Evolutionary conservation across 2,329 filamentous ascomycete species (phyloP).

Genomic region (Ampelomyces quisqualis): DNA sequence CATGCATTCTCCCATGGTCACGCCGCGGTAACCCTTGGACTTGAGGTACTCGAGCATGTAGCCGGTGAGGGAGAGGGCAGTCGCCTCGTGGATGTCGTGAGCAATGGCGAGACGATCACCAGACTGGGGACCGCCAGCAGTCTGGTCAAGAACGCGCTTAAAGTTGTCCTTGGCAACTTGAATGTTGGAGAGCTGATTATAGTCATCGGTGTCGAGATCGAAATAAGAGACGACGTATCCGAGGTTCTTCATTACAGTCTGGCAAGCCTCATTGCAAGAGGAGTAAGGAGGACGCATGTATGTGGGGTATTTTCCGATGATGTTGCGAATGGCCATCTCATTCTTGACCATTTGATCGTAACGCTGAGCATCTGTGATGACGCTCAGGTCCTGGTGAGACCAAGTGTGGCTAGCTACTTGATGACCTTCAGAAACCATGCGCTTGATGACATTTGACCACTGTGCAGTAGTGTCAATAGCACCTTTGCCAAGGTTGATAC

Average conservation of each 20-base stretch:
- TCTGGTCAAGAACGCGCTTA: conserved; percentile 33
- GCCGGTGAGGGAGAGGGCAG: conserved; percentile 46
- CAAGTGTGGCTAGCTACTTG: conserved; percentile 62
- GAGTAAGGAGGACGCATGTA: conserved; percentile 55
- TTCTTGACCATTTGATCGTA: conserved; percentile 55
- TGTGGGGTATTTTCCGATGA: conserved; percentile 57
- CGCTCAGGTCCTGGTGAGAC: conserved; percentile 54
- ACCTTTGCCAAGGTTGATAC: conserved; percentile 59
- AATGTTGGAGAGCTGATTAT: conserved; percentile 39
- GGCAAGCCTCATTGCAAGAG: conserved; percentile 48
- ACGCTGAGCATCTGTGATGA: conserved; percentile 47
- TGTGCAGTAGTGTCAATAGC: conserved; percentile 53
- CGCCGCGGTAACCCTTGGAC: conserved; percentile 47
- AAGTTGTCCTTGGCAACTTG: conserved; percentile 45
- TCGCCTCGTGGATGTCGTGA: conserved; percentile 52
- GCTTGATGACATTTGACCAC: conserved; percentile 55
- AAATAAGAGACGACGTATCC: conserved; percentile 63
- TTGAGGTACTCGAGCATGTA: conserved; percentile 47
- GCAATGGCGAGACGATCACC: conserved; percentile 55
- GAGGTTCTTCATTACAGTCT: conserved; percentile 44
- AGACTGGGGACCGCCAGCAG: conserved; percentile 15
- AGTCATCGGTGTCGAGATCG: conserved; percentile 58
- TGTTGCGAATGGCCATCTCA: conserved; percentile 57
- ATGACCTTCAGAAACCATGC: conserved; percentile 58
- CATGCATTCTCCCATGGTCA: conserved; percentile 53